Evolutionary conservation across 495 filamentous ascomycete genomes (phyloP), one percentile per base, ranked within the genome.

Genomic region (Thozetella sp.): DNA sequence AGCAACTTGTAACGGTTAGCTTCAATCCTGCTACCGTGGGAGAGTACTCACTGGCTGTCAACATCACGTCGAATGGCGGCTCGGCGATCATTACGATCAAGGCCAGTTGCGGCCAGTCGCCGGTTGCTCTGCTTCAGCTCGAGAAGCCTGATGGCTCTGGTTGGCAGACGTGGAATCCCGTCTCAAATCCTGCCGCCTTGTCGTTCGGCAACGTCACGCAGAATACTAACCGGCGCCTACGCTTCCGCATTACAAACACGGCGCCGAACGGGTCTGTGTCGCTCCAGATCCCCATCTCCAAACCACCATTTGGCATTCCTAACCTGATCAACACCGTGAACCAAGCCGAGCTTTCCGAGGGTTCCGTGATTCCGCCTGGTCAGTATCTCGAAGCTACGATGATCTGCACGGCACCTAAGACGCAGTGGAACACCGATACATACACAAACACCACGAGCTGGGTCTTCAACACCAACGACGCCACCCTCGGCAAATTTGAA

Each of bases 311-410:
- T 54, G 78, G 78, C 27, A 63, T 72, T 2, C 56, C 67, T 2
- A 70, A 70, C 27, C 73, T 81, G 20, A 74, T 79, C 53, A 70
- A 69, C 10, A 74, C 74, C 17, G 58, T 62, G 37, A 81, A 80
- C 58, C 66, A 70, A 6, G 71, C 80, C 37, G 78, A 83, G 63
- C 68, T 83, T 2, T 78, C 71, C 12, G 80, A 83, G 68, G 80
- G 80, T 1, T 76, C 76, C 1, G 62, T 59, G 10, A 53, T 83
- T 22, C 62, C 63, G 2, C 65, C 76, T 10, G 76, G 76, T 17
- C 54, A 78, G 30, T 77, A 63, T 11, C 68, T 64, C 9, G 72
- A 66, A 6, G 76, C 79, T 0, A 71, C 64, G 1, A 56, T 82
- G 1, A 78, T 67, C 60, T 81, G 78, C 55, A 68, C 74, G 2